Conservation (phyloP, 2,329 filamentous ascomycete genomes). For the Cladosporium halotolerans region DNA sequence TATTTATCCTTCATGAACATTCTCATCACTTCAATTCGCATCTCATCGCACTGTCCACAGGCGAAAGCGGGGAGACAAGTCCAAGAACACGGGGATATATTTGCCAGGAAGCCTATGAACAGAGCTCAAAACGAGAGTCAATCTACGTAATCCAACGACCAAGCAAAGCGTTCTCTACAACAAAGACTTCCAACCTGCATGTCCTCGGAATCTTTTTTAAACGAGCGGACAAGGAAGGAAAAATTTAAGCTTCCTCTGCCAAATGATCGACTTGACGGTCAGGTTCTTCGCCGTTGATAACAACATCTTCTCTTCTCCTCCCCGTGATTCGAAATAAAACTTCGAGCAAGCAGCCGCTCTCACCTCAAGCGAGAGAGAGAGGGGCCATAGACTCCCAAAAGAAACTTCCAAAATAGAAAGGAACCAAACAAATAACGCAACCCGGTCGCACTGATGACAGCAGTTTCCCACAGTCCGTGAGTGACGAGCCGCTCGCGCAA, state of each 20-base stretch:
- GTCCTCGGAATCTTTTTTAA: not conserved
- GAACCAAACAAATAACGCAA: not conserved
- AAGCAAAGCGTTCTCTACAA: too few species aligned
- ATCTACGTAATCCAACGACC: too few species aligned
- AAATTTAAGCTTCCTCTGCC: conserved; percentile 1
- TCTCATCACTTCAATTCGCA: too few species aligned
- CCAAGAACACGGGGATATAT: too few species aligned
- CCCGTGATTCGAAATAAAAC: not conserved
- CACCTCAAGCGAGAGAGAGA: not conserved
- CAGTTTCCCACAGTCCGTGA: too few species aligned
- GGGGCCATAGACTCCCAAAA: not conserved
- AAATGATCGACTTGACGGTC: conserved; percentile 17
- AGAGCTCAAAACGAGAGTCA: too few species aligned
- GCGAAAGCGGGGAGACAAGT: too few species aligned
- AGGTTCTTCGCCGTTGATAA: conserved; percentile 12
- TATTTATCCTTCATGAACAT: too few species aligned
- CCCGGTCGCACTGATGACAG: not conserved
- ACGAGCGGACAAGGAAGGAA: conserved; percentile 12
- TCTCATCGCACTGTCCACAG: too few species aligned
- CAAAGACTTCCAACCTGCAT: too few species aligned
- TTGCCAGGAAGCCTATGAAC: too few species aligned
- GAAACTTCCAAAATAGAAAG: not conserved
- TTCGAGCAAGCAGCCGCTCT: conserved; percentile 3
- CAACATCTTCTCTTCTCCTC: not conserved
- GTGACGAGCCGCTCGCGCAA: too few species aligned